phyloP scores from a whole-genome alignment of 169 alveolate genomes.

The Babesia divergens region DNA sequence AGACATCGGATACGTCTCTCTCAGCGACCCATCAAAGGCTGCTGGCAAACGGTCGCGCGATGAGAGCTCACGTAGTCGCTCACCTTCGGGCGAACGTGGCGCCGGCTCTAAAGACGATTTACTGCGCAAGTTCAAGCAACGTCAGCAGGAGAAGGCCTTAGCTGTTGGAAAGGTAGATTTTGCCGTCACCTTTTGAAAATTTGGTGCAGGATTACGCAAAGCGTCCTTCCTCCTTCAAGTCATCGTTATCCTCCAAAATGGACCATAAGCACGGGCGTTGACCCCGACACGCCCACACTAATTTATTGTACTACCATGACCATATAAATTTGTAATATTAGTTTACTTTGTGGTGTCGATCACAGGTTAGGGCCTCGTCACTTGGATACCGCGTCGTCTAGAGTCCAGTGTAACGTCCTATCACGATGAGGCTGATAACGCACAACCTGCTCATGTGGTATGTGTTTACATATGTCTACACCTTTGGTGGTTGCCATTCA shows the following conservation, averaged over 20 bases:
- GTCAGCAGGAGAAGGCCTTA: constrained; percentile 71
- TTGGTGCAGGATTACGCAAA: constrained; percentile 69
- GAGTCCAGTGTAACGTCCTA: neutral
- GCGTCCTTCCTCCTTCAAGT: constrained; percentile 73
- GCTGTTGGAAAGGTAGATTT: constrained; percentile 71
- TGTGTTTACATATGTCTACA: constrained; percentile 21
- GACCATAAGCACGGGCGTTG: constrained; percentile 49
- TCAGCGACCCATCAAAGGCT: constrained; percentile 7
- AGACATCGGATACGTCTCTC: constrained; percentile 67
- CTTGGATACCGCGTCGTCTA: constrained; percentile 9
- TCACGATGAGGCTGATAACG: constrained; percentile 71
- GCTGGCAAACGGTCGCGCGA: constrained; percentile 26
- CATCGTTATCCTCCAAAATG: constrained; percentile 69
- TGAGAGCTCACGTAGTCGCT: neutral
- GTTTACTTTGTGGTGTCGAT: neutral
- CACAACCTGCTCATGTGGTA: constrained; percentile 77
- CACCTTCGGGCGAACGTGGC: neutral
- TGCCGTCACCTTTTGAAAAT: neutral
- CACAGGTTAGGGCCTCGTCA: neutral
- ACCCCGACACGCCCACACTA: neutral
- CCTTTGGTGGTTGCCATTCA: too few relatives aligned
- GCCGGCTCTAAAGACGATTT: constrained; percentile 61
- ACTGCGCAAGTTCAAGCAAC: constrained; percentile 63
- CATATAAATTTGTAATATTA: too few relatives aligned
- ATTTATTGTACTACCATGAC: neutral